These are phyloP conservation scores for Parietaria judaica DNA, from an alignment of 306 rosid genomes.

Conservation along the genomic window DNA sequence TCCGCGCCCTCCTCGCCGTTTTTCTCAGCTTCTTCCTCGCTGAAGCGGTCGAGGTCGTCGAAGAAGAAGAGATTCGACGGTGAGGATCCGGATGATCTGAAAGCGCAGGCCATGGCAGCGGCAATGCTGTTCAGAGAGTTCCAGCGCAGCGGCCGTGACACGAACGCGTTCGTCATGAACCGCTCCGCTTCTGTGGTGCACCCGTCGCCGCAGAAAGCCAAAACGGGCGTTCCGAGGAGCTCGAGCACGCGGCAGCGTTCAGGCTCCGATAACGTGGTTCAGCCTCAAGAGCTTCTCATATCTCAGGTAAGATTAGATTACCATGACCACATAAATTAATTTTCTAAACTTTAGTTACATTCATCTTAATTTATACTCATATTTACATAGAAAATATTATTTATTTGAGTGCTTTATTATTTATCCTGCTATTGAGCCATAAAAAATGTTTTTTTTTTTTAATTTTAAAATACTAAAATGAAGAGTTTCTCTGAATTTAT, in stretches of 20 bases:
- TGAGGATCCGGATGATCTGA: slow-evolving; percentile 8
- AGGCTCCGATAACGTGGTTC: slow-evolving; percentile 15
- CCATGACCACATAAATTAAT: too few species aligned
- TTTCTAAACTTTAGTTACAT: too few species aligned
- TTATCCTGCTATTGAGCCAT: too few species aligned
- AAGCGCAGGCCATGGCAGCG: slow-evolving; percentile 24
- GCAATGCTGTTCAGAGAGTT: slow-evolving; percentile 19
- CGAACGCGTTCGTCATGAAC: background rate
- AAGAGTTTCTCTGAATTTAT: too few species aligned
- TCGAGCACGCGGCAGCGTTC: slow-evolving; percentile 19
- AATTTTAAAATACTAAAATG: too few species aligned
- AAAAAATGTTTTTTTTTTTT: too few species aligned
- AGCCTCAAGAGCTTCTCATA: slow-evolving; percentile 17
- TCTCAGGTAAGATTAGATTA: slow-evolving; percentile 5
- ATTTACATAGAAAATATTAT: too few species aligned
- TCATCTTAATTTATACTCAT: too few species aligned
- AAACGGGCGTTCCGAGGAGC: slow-evolving; percentile 12
- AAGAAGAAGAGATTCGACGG: slow-evolving; percentile 6
- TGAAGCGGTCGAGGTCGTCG: background rate
- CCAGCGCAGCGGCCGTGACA: slow-evolving; percentile 9
- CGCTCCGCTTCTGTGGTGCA: slow-evolving; percentile 27
- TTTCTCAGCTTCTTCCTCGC: background rate
- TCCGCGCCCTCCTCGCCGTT: slow-evolving; percentile 1
- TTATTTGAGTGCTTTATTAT: too few species aligned
- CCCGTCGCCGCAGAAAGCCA: slow-evolving; percentile 5